Base-by-base conservation (phyloP, 257 asterid species). In the Fraxinus pennsylvanica region DNA sequence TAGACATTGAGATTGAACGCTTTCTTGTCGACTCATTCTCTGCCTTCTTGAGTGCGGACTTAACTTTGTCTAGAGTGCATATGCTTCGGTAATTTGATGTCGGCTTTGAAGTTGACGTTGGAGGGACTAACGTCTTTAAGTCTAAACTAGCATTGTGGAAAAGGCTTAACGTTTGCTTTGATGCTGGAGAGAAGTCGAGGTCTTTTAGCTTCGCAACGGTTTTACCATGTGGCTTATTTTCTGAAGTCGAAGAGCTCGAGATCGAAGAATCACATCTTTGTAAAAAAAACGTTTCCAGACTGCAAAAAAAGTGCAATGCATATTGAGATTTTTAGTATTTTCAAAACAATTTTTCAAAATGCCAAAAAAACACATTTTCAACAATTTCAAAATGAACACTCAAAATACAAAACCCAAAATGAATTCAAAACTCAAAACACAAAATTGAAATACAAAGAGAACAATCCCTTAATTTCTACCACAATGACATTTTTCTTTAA, bases 201-300 rank as follows among this genome's bases (percentile, higher is more conserved):
- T 90, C 92, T 67, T 90, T 90, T 59, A 84, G 79, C 57, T 87
- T 87, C 15, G 89, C 75, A n/a, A 32, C 67, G 0, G 84, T 32
- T 30, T 79, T 79, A 75, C 29, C 76, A 7, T 75, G 79, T 33
- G 80, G 75, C 79, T 82, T 85, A 19, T 63, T 81, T 13, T 86
- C 90, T 10, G 87, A 71, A 2, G 90, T 81, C 1, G 91, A 79
- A 0, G 89, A 85, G 0, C 90, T 83, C 1, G 94, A 81, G 76
- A 85, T 89, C 4, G 88, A 32, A 1, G 96, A 81, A 61, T 85
- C 89, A 73, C 92, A 84, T 72, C 86, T 82, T 74, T 93, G 96
- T 32, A n/a, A 93, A 82, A 77, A 85, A 93, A 21, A 90, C 93
- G 77, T 90, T 89, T 10, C 98, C 97, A 0, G 97, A 90, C 98